A percentile compares a stretch with the other conserved stretches of the same genome.
Evolutionary conservation across 257 asterid genomes (phyloP).

Genomic region (Nicotiana sylvestris): DNA sequence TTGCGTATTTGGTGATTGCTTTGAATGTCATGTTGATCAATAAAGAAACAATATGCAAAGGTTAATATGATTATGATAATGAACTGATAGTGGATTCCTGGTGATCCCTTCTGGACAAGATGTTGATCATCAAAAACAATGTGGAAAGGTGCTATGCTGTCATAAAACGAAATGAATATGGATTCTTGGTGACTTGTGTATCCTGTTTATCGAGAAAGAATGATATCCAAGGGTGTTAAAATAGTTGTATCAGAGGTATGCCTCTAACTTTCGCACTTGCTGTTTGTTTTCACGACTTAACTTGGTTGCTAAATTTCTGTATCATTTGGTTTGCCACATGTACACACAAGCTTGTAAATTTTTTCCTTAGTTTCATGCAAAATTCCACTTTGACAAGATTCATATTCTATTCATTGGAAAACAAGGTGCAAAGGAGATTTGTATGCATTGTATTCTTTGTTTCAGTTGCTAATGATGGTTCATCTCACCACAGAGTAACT

Average conservation of each 20-base stretch:
- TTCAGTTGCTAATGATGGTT: background rate
- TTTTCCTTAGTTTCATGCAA: background rate
- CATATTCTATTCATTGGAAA: background rate
- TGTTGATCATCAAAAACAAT: background rate
- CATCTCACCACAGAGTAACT: background rate
- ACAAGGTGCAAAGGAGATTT: background rate
- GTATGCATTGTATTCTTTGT: conserved; percentile 1
- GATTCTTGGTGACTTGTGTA: background rate
- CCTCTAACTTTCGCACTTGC: background rate
- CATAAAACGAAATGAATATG: background rate
- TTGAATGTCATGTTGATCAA: conserved; percentile 2
- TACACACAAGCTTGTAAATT: background rate
- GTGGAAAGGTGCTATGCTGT: background rate
- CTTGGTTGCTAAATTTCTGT: background rate
- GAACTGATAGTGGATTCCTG: background rate
- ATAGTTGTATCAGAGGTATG: background rate
- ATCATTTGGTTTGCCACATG: background rate
- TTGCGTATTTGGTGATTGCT: background rate
- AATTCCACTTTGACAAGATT: background rate
- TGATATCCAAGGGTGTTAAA: background rate
- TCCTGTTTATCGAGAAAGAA: background rate
- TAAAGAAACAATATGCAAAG: background rate
- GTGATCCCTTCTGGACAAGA: background rate
- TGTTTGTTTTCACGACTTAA: background rate
- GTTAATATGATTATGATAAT: background rate